A percentile compares a stretch with the other conserved stretches of the same genome.
Evolutionary conservation across 495 filamentous ascomycete genomes (phyloP).

Genomic region (Lophiostoma macrostomum): DNA sequence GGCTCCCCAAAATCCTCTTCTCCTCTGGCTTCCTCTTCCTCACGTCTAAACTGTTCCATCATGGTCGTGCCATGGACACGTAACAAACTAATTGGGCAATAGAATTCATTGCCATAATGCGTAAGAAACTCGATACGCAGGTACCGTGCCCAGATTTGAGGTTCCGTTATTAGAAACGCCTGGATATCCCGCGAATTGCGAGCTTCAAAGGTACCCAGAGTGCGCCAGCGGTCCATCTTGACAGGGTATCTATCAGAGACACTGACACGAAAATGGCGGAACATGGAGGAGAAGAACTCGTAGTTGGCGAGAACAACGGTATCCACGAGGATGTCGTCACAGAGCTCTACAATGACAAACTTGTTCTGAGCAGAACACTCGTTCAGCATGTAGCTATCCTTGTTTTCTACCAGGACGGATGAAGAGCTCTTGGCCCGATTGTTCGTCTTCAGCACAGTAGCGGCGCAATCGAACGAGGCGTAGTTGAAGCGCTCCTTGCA

Average conservation of each 20-base stretch:
- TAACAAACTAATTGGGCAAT: constrained; percentile 86
- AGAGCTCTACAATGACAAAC: constrained; percentile 85
- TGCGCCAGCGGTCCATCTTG: constrained; percentile 87
- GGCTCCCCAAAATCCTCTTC: constrained; percentile 54
- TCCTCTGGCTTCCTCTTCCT: constrained; percentile 60
- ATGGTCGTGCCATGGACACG: constrained; percentile 94
- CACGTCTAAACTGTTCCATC: constrained; percentile 84
- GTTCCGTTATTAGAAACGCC: constrained; percentile 87
- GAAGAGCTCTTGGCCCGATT: constrained; percentile 76
- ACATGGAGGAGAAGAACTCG: constrained; percentile 97
- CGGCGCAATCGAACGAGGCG: constrained; percentile 93
- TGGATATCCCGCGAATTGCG: constrained; percentile 90
- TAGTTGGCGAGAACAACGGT: constrained; percentile 95
- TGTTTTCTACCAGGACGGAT: constrained; percentile 88
- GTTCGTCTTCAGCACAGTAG: constrained; percentile 89
- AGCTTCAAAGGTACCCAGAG: constrained; percentile 83
- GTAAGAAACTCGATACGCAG: constrained; percentile 84
- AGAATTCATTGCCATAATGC: constrained; percentile 95
- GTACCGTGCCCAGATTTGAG: constrained; percentile 93
- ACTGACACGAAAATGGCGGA: constrained; percentile 82
- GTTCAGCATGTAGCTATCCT: constrained; percentile 97
- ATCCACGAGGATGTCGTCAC: constrained; percentile 91
- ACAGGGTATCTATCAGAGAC: constrained; percentile 92
- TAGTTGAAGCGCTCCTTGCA: constrained; percentile 96
- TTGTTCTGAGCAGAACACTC: constrained; percentile 85